These are phyloP conservation scores for Symbiodinium natans DNA, from an alignment of 73 alveolate species.

Conservation along the genomic window DNA sequence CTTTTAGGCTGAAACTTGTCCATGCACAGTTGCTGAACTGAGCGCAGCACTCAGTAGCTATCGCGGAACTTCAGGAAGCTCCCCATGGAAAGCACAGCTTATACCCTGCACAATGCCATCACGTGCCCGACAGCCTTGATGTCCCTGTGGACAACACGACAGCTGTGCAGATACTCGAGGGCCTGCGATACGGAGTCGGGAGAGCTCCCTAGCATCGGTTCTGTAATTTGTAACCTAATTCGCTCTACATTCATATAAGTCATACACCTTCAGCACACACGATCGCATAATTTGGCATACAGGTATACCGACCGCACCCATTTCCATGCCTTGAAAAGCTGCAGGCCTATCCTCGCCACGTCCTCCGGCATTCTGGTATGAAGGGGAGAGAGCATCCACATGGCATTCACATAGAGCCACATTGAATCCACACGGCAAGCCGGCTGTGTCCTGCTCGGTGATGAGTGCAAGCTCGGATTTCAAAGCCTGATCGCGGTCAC, in stretches of 20 bases:
- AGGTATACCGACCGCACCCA: not conserved
- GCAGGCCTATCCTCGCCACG: constrained; percentile 51
- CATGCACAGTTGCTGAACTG: too few species aligned
- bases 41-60: too few species aligned
- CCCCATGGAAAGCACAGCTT: not conserved
- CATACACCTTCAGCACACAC: not conserved
- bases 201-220: not conserved
- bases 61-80: too few species aligned
- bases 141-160: constrained; percentile 62
- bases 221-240: not conserved
- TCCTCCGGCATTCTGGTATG: not conserved
- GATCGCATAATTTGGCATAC: not conserved
- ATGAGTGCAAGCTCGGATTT: constrained; percentile 68
- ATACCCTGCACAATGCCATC: too few species aligned
- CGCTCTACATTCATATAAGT: not conserved
- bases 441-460: constrained; percentile 40
- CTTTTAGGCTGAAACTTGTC: too few species aligned
- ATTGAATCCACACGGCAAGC: not conserved
- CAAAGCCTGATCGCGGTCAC: constrained; percentile 54
- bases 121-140: constrained; percentile 48
- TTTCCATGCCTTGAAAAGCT: constrained; percentile 33
- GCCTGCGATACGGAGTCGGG: not conserved
- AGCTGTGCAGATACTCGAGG: constrained; percentile 58
- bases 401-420: not conserved
- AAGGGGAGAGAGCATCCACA: not conserved